Evolutionary conservation across 495 filamentous ascomycete species (phyloP), one percentile per base, ranked within the genome.

Genomic region (Penicillium tannophilum): DNA sequence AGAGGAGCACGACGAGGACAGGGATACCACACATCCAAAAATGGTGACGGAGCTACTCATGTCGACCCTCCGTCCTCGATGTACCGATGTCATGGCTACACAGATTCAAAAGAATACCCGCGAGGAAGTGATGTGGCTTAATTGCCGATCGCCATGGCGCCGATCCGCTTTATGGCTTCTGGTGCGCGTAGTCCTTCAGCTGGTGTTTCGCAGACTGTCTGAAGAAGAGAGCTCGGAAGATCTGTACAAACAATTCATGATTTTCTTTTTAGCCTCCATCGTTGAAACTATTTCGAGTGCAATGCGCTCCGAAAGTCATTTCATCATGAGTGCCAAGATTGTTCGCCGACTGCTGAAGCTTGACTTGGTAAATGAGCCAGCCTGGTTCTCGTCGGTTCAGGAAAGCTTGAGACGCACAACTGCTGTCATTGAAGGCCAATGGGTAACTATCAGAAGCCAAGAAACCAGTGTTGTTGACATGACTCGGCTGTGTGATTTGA

Each of bases 81-180:
- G 82, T 2, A n/a, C 39, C 0, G 58, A 58, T 6, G 48, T 66
- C 0, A 54, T 70, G 0, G 65, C 71, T 0, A 5, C 49, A 6
- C 68, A 73, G 2, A 72, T 88, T 6, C 49, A 57, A n/a, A 90
- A 89, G 62, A 75, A 79, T 49, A 88, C 82, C 16, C 76, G 84
- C 10, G 85, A 90, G 52, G 84, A 88, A 26, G 80, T 88, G 1
- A 45, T 82, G 24, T 88, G 79, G 79, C 2, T 65, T 2, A 43
- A 79, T 23, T 60, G 65, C 14, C 17, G 26, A 0, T 45, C 62
- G 0, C 84, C 84, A 0, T 89, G 85, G 80, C 76, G 77, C 9
- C 55, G 87, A 33, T 88, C 85, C 19, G 63, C 84, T 0, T 52
- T 83, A 0, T 89, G 86, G 86, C 67, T 89, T 2, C 69, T 89